Base-by-base conservation (phyloP, 2,329 filamentous ascomycete species). In the Penicillium sp. region DNA sequence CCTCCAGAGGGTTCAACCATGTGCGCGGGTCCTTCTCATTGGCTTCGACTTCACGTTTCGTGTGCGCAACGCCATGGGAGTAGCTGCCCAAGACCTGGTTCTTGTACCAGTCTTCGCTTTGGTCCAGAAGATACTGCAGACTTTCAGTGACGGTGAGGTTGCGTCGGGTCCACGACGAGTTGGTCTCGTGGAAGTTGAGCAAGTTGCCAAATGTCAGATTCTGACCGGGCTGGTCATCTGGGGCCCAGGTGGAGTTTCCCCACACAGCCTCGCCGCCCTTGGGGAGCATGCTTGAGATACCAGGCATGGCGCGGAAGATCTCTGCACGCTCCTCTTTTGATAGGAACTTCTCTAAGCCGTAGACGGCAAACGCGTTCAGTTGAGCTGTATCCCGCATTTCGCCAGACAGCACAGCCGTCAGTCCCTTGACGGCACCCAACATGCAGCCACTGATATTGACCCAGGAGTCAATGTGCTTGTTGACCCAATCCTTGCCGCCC, bases 321-420 rank as follows among this genome's bases (percentile, higher is more conserved):
- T 97, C 92, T 0, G 90, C 92, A 49, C 94, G 85, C 72, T 99
- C 94, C 61, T 92, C 87, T 66, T 89, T 91, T 65, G 88, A 92
- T 44, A 99, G 79, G 71, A 99, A 99, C 69, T 94, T 96, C 73
- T 99, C 94, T 9, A 99, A 83, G 0, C 94, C 94, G 67, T 97
- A 97, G 1, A 99, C 93, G 8, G 94, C 94, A 71, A 97, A 96
- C 2, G 93, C 86, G 66, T 97, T 97, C 21, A 99, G 84, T 73
- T 97, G 94, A 1, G 93, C 94, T 0, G 94, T 99, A 68, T 99
- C 94, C 62, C 93, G 91, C 94, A 99, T 99, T 74, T 99, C 94
- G 29, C 94, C 94, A 0, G 92, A 97, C 1, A 99, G 80, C 0
- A 97, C 84, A 0, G 94, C 93, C 0, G 94, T 90, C 34, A 97